phyloP scores from a whole-genome alignment of 805 yeast genomes.

The Cephaloascus fragrans region DNA sequence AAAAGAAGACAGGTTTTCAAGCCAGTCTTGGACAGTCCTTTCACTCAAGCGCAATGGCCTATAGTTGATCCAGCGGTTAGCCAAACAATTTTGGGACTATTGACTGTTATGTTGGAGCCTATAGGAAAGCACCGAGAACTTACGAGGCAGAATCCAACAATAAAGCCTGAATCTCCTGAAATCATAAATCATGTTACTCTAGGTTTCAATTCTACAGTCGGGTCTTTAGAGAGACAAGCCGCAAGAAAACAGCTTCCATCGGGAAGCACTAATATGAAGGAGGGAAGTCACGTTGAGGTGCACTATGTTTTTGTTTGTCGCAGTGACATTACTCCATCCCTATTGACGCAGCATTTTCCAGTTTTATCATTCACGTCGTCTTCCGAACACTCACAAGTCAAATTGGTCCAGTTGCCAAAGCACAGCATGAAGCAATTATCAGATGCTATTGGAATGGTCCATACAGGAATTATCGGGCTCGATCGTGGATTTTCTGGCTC shows the following conservation, averaged over 20 bases:
- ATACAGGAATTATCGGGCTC: constrained; percentile 24
- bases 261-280: neutral
- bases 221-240: constrained; percentile 35
- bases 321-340: constrained; percentile 38
- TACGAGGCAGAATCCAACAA: constrained; percentile 3
- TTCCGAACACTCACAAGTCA: constrained; percentile 24
- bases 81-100: constrained; percentile 23
- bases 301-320: constrained; percentile 51
- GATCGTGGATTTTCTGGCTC: constrained; percentile 17
- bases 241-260: neutral
- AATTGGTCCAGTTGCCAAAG: constrained; percentile 51
- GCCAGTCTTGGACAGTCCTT: constrained; percentile 59
- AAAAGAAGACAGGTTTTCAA: constrained; percentile 49
- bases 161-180: constrained; percentile 13
- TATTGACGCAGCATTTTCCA: constrained; percentile 52
- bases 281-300: too few relatives aligned
- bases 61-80: constrained; percentile 27
- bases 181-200: constrained; percentile 15
- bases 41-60: constrained; percentile 36
- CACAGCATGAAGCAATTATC: constrained; percentile 23
- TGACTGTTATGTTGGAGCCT: constrained; percentile 21
- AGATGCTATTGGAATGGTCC: constrained; percentile 14
- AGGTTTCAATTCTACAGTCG: constrained; percentile 51
- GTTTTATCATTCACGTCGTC: constrained; percentile 39
- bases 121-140: constrained; percentile 15